Evolutionary conservation across 164 flowering plant genomes (phyloP).

Genomic region (Aristolochia fimbriata): DNA sequence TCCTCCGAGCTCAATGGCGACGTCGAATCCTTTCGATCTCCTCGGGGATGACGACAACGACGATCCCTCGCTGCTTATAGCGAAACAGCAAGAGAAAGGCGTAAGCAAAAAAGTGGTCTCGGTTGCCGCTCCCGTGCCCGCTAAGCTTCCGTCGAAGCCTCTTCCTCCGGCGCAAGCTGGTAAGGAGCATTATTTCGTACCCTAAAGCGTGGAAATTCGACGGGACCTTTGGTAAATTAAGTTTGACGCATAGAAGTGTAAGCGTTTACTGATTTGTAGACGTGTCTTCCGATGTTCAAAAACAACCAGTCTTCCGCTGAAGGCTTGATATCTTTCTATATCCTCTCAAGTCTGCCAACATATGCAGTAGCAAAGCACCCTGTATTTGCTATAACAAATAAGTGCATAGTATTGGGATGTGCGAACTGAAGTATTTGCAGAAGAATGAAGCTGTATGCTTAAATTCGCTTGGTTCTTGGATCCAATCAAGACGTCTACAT

Average conservation of each 20-base stretch:
- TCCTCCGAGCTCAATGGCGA: conserved; percentile 32
- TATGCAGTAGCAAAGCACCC: too few relatives aligned
- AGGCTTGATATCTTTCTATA: too few relatives aligned
- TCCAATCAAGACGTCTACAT: too few relatives aligned
- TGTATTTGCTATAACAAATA: too few relatives aligned
- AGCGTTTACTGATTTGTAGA: too few relatives aligned
- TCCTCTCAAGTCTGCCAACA: too few relatives aligned
- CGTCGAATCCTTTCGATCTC: conserved; percentile 59
- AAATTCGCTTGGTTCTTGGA: too few relatives aligned
- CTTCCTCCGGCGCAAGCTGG: conserved; percentile 12
- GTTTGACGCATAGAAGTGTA: not conserved
- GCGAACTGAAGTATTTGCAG: too few relatives aligned
- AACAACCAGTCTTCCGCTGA: too few relatives aligned
- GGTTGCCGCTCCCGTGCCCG: conserved; percentile 4
- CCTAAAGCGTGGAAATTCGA: not conserved
- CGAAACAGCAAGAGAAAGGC: conserved; percentile 26
- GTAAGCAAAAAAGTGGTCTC: conserved; percentile 12
- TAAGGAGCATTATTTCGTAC: not conserved
- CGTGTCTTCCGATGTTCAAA: too few relatives aligned
- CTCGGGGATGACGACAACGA: conserved; percentile 56
- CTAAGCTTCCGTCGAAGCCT: conserved; percentile 17
- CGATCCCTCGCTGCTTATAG: conserved; percentile 51
- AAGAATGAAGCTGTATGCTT: too few relatives aligned
- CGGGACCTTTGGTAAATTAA: not conserved
- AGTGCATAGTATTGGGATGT: too few relatives aligned